Evolutionary conservation across 169 alveolate genomes (phyloP).

Genomic region (Amoebophrya sp.): DNA sequence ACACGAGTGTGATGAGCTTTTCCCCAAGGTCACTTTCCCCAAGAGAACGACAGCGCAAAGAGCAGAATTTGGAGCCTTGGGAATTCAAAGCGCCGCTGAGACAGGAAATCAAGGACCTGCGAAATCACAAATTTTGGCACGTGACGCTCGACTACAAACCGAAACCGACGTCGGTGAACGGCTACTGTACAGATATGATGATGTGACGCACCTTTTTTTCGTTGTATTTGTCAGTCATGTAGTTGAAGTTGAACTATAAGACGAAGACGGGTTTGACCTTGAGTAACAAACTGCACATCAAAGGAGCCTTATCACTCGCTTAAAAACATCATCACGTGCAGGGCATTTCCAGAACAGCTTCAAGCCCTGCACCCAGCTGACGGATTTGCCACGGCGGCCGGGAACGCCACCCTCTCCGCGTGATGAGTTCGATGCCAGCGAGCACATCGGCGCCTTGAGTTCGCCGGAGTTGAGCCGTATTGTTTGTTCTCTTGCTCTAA

Average conservation of each 20-base stretch:
- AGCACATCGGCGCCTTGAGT: background rate
- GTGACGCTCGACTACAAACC: background rate
- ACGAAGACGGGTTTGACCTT: too few relatives aligned
- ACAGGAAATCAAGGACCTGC: background rate
- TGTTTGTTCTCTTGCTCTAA: too few relatives aligned
- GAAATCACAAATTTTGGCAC: background rate
- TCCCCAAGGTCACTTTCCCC: background rate
- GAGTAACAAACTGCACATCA: too few relatives aligned
- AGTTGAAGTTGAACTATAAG: too few relatives aligned
- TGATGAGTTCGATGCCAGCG: background rate
- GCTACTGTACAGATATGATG: background rate
- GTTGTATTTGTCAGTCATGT: too few relatives aligned
- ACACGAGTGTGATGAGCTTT: background rate
- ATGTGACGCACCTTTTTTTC: too few relatives aligned
- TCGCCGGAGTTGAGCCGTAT: background rate
- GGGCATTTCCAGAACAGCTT: background rate
- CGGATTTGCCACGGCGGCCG: background rate
- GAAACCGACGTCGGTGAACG: background rate
- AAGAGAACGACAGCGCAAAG: background rate
- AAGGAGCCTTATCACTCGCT: too few relatives aligned
- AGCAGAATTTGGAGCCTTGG: background rate
- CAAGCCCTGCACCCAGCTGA: background rate
- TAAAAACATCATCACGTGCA: too few relatives aligned
- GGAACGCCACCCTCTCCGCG: background rate
- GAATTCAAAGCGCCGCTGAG: background rate